Evolutionary conservation across 1,284 basidiomycete genomes (phyloP), one percentile per base, ranked within the genome.

Genomic region (Pyrrhoderma noxium): DNA sequence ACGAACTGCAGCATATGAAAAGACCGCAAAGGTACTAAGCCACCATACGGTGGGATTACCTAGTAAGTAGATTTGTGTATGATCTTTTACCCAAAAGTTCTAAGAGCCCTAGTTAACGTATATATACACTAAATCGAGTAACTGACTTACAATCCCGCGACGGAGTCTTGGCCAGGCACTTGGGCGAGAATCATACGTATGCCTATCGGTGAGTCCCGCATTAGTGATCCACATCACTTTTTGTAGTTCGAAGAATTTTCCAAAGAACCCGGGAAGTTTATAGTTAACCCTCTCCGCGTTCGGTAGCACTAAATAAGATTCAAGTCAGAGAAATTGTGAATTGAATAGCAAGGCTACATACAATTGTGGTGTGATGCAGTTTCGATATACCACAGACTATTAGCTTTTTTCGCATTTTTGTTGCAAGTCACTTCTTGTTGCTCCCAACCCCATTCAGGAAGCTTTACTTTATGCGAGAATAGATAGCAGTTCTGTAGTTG

Each of bases 351-450:
- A 44, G 13, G 16, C 27, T 16, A 79, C 91, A 61, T 62, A 94
- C 92, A 66, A 49, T 78, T 73, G 1, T 82, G 76, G 65, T 99
- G 93, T 16, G 61, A 71, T 56, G 88, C 80, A 2, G 92, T 95
- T 74, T 99, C 96, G 47, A 98, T 73, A 62, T 81, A 94, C 96
- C 96, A 99, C 54, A 99, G 67, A 51, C 93, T 93, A 66, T 98
- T 98, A 3, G 77, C 81, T 67, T 75, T 77, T 25, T 89, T 87
- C 2, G 95, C 94, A 62, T 97, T 95, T 76, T 94, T 94, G 71
- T 97, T 97, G 70, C 93, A 97, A 0, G 93, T 97, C 44, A 94
- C 95, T 64, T 99, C 96, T 66, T 99, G 96, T 68, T 99, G 96
- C 61, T 97, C 94, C 61, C 80, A 99, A 0, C 85, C 96, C 96